Conservation (phyloP, 257 asterid species). For the Coffea canephora region DNA sequence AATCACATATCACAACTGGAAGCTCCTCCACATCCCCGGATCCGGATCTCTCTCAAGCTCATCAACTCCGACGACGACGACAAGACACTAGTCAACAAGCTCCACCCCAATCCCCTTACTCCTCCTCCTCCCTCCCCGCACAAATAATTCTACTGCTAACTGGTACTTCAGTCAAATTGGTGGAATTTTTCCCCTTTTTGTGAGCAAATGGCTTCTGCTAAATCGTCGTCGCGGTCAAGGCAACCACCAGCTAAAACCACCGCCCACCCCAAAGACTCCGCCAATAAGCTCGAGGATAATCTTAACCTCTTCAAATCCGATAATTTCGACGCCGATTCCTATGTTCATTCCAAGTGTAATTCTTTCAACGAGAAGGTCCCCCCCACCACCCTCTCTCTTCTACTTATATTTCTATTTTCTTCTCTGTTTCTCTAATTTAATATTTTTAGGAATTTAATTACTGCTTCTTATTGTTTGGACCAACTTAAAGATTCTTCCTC, state of each 20-base stretch:
- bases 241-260: constrained; percentile 46
- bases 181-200: background rate
- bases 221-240: constrained; percentile 85
- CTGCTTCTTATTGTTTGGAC: too few relatives aligned
- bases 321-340: constrained; percentile 83
- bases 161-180: too few relatives aligned
- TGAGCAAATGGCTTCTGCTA: constrained; percentile 63
- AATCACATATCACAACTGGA: background rate
- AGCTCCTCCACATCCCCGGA: too few relatives aligned
- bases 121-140: too few relatives aligned
- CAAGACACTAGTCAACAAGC: too few relatives aligned
- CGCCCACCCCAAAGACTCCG: constrained; percentile 53
- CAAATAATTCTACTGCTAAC: too few relatives aligned
- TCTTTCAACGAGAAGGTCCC: constrained; percentile 81
- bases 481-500: too few relatives aligned
- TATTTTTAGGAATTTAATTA: too few relatives aligned
- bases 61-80: too few relatives aligned
- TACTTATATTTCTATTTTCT: background rate
- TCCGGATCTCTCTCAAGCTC: too few relatives aligned
- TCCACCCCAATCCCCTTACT: too few relatives aligned
- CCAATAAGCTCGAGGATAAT: constrained; percentile 80
- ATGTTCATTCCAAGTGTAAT: constrained; percentile 85
- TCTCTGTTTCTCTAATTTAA: background rate
- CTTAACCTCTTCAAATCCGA: constrained; percentile 93
- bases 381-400: background rate